Base-by-base conservation (phyloP, 176 grass and related monocot species). In the Ampelocalamus luodianensis region DNA sequence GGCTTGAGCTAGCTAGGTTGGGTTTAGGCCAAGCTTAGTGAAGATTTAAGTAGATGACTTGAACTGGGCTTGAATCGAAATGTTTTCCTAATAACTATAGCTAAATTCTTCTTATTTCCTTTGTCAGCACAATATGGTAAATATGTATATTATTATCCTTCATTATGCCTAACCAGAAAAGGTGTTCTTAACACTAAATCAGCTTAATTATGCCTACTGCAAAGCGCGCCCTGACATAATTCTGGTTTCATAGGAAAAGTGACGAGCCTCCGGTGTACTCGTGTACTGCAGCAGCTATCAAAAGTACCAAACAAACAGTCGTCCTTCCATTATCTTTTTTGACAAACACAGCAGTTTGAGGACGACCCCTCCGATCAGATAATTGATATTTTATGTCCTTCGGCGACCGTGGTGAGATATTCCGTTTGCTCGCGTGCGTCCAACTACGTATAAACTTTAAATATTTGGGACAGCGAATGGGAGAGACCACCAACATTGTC, bases 371-470 rank as follows among this genome's bases (percentile, higher is more conserved):
- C 27, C 17, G 44, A 66, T 36, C 26, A 24, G 58, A 83, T 18
- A 63, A 48, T 26, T 51, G 29, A 39, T 46, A 46, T 83, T 26
- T 74, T 74, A 23, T 14, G 44, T 32, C 36, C 20, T 26, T 38
- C 18, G 74, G 40, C 29, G 56, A 74, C 68, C 12, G 1, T 38
- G 29, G 29, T 83, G 29, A 63, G 27, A 74, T 50, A 74, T 83
- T 74, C 70, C 58, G 58, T 51, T 64, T 63, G 34, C 63, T 18
- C 81, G 42, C 20, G 69, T 74, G 56, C 40, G 18, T 73, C 69
- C 69, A 83, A 62, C 42, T 36, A 63, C 22, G 27, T n/a, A 9
- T 64, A 83, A 80, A 80, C 46, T 67, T 38, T 18, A 80, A 74
- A 83, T 37, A 23, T 79, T 36, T 50, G 26, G 42, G 65, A 72